Conservation (phyloP, 208 protist species). For the Trichomonas gallinae region DNA sequence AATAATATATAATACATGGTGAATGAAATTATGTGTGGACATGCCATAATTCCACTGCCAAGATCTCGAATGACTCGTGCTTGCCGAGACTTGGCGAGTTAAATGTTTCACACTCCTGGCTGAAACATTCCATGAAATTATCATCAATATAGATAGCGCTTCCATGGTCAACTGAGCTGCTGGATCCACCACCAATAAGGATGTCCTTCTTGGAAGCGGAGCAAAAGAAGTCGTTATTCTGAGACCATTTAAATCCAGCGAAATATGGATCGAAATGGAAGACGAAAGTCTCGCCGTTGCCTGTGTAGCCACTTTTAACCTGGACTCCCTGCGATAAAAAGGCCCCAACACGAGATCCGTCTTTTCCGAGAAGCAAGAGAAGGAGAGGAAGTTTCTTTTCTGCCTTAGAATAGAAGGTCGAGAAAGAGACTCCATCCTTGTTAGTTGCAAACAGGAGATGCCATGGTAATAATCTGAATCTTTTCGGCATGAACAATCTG, state of each 20-base stretch:
- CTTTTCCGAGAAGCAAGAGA: background rate
- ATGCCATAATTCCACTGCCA: background rate
- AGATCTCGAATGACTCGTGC: background rate
- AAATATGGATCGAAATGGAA: background rate
- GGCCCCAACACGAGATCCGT: background rate
- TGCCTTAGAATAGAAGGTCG: background rate
- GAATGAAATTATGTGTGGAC: background rate
- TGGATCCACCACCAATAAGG: background rate
- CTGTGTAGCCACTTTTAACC: background rate
- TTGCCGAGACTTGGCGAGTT: background rate
- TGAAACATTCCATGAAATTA: background rate
- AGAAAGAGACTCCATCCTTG: background rate
- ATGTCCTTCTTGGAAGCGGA: background rate
- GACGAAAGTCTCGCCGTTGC: background rate
- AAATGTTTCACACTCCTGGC: background rate
- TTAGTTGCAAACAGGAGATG: background rate
- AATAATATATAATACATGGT: too few species aligned
- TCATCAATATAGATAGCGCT: background rate
- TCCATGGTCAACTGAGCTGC: background rate
- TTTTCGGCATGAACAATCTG: background rate
- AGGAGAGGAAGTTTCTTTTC: background rate
- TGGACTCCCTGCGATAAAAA: background rate
- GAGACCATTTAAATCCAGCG: background rate
- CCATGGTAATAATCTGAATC: background rate
- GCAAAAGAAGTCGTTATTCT: background rate